Evolutionary conservation across 2,329 filamentous ascomycete genomes (phyloP).

Genomic region (Coniochaeta hoffmannii): DNA sequence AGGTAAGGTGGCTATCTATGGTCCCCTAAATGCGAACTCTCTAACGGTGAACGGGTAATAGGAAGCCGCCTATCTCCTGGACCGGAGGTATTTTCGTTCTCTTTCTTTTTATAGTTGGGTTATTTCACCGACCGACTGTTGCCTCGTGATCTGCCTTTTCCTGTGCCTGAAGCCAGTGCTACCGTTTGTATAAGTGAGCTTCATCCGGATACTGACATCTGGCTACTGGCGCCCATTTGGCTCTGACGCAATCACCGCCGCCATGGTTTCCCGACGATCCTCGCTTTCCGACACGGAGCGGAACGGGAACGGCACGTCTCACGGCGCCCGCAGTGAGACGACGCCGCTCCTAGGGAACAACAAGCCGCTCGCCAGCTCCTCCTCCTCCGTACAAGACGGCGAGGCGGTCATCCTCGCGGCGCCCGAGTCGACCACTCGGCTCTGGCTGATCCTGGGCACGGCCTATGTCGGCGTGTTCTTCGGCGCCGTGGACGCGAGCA

Average conservation of each 20-base stretch:
- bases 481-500: slow-evolving; percentile 64
- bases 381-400: slow-evolving; percentile 13
- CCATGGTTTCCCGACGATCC: background rate
- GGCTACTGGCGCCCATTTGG: background rate
- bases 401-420: slow-evolving; percentile 41
- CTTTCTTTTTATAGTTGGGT: too few species aligned
- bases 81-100: background rate
- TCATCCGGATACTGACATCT: background rate
- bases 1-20: background rate
- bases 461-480: slow-evolving; percentile 56
- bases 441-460: slow-evolving; percentile 47
- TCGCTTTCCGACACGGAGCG: background rate
- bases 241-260: background rate
- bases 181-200: background rate
- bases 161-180: too few species aligned
- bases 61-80: background rate
- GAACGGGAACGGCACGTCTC: background rate
- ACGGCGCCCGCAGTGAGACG: background rate
- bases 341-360: background rate
- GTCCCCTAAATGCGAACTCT: background rate
- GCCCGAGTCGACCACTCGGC: slow-evolving; percentile 37
- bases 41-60: background rate
- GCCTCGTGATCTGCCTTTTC: too few species aligned
- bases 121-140: too few species aligned
- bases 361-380: background rate